Conservation (phyloP, 805 yeast genomes). For the Priceomyces melissophilus region DNA sequence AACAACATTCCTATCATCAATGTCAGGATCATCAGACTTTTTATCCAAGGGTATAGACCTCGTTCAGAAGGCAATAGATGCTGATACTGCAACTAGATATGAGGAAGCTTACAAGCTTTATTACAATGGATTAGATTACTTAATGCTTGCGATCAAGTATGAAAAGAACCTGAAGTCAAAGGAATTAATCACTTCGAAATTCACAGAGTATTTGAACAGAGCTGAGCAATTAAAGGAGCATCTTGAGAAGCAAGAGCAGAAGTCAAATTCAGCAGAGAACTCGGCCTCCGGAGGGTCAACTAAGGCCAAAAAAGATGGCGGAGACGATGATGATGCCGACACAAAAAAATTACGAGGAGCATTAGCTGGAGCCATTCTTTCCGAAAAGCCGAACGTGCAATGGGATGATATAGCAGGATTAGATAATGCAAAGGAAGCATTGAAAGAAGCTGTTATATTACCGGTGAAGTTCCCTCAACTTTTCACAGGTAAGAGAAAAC, state of each 20-base stretch:
- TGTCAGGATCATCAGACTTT: slow-evolving; percentile 56
- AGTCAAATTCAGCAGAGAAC: slow-evolving; percentile 45
- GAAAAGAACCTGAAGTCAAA: slow-evolving; percentile 90
- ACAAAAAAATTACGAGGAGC: slow-evolving; percentile 89
- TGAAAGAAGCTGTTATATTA: slow-evolving; percentile 93
- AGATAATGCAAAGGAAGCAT: slow-evolving; percentile 91
- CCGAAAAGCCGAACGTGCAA: slow-evolving; percentile 86
- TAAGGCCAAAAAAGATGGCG: slow-evolving; percentile 48
- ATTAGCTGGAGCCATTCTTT: slow-evolving; percentile 82
- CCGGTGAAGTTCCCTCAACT: slow-evolving; percentile 96
- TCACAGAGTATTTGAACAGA: slow-evolving; percentile 84
- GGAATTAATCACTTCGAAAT: slow-evolving; percentile 81
- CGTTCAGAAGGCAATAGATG: slow-evolving; percentile 91
- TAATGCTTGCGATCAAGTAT: slow-evolving; percentile 90
- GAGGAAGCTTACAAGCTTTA: slow-evolving; percentile 93
- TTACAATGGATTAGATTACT: slow-evolving; percentile 88
- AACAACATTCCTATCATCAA: slow-evolving; percentile 1
- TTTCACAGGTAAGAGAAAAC: slow-evolving; percentile 91
- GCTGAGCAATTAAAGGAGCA: slow-evolving; percentile 94
- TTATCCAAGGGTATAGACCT: slow-evolving; percentile 91
- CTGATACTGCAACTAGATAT: slow-evolving; percentile 83
- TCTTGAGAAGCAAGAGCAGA: slow-evolving; percentile 59
- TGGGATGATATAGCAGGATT: slow-evolving; percentile 98
- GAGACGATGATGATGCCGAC: slow-evolving; percentile 64
- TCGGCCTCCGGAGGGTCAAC: slow-evolving; percentile 57